Evolutionary conservation across 1,284 basidiomycete species (phyloP).

Genomic region (Boletus subluridellus): DNA sequence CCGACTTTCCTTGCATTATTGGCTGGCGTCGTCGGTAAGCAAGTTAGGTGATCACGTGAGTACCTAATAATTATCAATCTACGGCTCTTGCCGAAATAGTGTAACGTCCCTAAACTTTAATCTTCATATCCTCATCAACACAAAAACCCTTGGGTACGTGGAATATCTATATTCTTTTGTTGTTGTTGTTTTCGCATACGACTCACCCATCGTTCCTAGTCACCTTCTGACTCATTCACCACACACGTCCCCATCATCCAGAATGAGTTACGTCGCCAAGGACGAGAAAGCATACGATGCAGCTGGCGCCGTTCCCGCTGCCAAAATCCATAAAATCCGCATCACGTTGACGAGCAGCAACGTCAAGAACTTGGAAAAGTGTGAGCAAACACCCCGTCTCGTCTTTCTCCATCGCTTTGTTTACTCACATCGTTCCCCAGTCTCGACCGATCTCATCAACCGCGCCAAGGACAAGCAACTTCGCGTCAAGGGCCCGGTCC

Average conservation of each 20-base stretch:
- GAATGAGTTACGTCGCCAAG: constrained; percentile 99
- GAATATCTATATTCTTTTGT: no score
- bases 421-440: constrained; percentile 41
- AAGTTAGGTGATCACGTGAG: constrained; percentile 10
- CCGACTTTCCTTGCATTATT: constrained; percentile 38
- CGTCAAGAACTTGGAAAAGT: constrained; percentile 98
- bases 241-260: constrained; percentile 33
- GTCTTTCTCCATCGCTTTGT: neutral
- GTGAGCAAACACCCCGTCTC: constrained; percentile 43
- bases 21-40: neutral
- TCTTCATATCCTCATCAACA: constrained; percentile 6
- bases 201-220: constrained; percentile 41
- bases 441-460: constrained; percentile 95
- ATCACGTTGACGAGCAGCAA: constrained; percentile 99
- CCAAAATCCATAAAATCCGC: constrained; percentile 99
- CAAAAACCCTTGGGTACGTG: constrained; percentile 24
- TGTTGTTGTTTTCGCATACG: neutral
- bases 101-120: constrained; percentile 28
- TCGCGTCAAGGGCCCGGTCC: constrained; percentile 98
- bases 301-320: constrained; percentile 78
- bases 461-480: constrained; percentile 99
- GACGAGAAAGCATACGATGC: constrained; percentile 97
- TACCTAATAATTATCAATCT: neutral
- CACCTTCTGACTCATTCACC: constrained; percentile 72
- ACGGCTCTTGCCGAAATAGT: constrained; percentile 23